phyloP scores from a whole-genome alignment of 345 rosid species.

The Citrus inodora region DNA sequence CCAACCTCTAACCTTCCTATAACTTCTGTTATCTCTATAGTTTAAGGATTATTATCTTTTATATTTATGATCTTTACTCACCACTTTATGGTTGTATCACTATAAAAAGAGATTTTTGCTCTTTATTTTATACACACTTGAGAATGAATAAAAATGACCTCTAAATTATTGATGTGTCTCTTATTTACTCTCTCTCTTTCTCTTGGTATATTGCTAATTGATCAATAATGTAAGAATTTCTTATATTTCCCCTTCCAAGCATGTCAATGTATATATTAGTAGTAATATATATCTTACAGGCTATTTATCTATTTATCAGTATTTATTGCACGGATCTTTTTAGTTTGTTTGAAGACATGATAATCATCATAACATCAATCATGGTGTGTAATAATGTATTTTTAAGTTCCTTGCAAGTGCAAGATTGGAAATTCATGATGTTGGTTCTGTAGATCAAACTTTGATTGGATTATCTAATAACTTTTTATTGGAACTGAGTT shows the following conservation, averaged over 20 bases:
- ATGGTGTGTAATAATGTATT: neutral
- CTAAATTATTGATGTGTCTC: too few species aligned
- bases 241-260: neutral
- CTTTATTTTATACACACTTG: too few species aligned
- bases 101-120: too few species aligned
- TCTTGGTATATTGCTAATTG: too few species aligned
- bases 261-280: neutral
- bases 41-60: too few species aligned
- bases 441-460: neutral
- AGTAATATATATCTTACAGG: neutral
- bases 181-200: too few species aligned
- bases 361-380: constrained; percentile 6
- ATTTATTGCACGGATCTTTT: neutral
- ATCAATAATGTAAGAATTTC: too few species aligned
- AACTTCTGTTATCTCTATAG: too few species aligned
- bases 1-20: too few species aligned
- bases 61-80: too few species aligned
- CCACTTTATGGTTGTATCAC: too few species aligned
- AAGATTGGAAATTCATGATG: neutral
- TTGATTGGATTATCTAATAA: neutral
- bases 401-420: neutral
- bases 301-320: neutral
- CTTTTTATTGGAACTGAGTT: neutral
- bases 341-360: neutral
- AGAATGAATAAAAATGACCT: too few species aligned